Evolutionary conservation across 345 rosid species (phyloP), one percentile per base, ranked within the genome.

Genomic region (Salix arbutifolia): DNA sequence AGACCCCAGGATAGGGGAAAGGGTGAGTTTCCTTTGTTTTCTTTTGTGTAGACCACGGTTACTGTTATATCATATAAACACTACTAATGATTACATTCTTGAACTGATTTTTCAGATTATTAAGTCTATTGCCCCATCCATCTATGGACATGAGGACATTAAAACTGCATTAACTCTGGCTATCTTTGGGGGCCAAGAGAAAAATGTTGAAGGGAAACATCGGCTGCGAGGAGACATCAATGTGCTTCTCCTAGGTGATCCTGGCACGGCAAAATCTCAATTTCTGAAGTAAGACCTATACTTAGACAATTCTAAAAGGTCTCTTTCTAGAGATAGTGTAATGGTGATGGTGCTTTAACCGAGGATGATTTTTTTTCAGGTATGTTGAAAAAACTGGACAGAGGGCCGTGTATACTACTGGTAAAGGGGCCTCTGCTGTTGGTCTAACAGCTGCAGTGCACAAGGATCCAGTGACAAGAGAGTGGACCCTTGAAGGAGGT

Each of bases 401-500:
- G 78, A 91, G 99, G 87, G 99, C 98, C 77, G 98, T 96, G 40
- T 96, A 96, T 84, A 96, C 99, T 31, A 96, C 99, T 74, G 96
- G 99, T 31, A 96, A 96, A 84, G 99, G 99, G 80, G 99, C 98
- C 75, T 96, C 99, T 72, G 99, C 99, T 66, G 95, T 96, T 38
- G 98, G 99, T 68, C 91, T 96, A 37, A 96, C 99, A 40, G 97
- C 98, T 78, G 99, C 99, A 44, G 99, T 96, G 79, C 99, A 96
- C 90, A 96, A 96, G 86, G 99, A 96, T 77, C 99, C 99, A 50
- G 96, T 96, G 73, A 96, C 99, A 67, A 88, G 96, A 78, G 99
- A 96, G 86, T 96, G 99, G 99, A 96, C 99, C 21, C 99, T 96
- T 67, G 99, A 96, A 91, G 99, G 99, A 72, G 99, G 99, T 14